Percentiles rank a stretch among this genome's conserved stretches.
Evolutionary conservation across 768 basidiomycete genomes (phyloP).

Genomic region (Tricholomella constricta): DNA sequence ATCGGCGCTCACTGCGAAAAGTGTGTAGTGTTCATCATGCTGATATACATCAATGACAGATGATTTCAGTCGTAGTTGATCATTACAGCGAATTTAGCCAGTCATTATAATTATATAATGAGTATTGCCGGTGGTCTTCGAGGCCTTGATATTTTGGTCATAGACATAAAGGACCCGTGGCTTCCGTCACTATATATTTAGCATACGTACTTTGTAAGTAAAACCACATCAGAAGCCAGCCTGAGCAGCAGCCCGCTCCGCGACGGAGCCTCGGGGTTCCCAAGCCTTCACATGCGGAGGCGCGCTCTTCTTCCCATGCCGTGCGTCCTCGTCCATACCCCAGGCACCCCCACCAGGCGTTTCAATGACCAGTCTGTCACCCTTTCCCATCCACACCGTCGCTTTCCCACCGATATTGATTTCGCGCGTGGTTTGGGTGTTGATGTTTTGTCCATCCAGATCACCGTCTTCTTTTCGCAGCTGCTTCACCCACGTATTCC

Average conservation of each 20-base stretch:
- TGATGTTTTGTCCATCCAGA: slow-evolving; percentile 40
- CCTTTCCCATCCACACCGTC: slow-evolving; percentile 85
- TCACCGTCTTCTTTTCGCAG: slow-evolving; percentile 71
- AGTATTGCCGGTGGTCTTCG: background rate
- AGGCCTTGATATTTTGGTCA: too few relatives aligned
- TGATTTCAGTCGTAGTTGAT: too few relatives aligned
- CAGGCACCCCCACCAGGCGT: slow-evolving; percentile 93
- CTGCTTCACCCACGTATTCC: slow-evolving; percentile 87
- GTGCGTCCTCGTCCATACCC: slow-evolving; percentile 49
- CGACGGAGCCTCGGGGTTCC: slow-evolving; percentile 74
- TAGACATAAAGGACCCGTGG: too few relatives aligned
- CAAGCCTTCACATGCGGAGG: slow-evolving; percentile 45
- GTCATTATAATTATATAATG: background rate
- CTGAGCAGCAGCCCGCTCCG: slow-evolving; percentile 63
- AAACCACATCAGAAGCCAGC: slow-evolving; percentile 62
- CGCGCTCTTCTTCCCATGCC: slow-evolving; percentile 23
- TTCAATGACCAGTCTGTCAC: slow-evolving; percentile 78
- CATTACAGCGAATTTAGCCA: too few relatives aligned
- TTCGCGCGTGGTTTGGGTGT: slow-evolving; percentile 41
- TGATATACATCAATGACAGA: background rate
- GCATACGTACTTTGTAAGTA: too few relatives aligned
- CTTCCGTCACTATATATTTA: too few relatives aligned
- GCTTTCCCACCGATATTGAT: slow-evolving; percentile 93
- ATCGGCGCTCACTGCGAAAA: too few relatives aligned
- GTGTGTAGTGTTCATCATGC: background rate